Evolutionary conservation across 495 filamentous ascomycete species (phyloP), one percentile per base, ranked within the genome.

Genomic region (Ascobolus immersus): DNA sequence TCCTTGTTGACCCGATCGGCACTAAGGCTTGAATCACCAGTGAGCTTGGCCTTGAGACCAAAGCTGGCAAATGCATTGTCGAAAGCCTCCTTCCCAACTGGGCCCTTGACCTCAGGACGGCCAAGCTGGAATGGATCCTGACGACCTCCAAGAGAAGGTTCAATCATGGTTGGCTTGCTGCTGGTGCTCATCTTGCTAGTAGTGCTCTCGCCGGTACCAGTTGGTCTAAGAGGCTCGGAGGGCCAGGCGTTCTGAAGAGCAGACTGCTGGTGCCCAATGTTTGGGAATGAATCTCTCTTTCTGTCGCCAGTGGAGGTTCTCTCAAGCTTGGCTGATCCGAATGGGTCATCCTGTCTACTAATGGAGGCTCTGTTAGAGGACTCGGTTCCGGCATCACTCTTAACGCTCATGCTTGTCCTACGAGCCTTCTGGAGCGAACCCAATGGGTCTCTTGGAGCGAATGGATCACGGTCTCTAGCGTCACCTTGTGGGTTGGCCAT

Each of bases 51-150:
- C 24, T 59, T 54, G 15, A 47, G 50, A 5, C 58, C 58, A 44
- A 74, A 71, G 35, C 61, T 64, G 18, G 61, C 65, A 51, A 77
- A 77, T 4, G 76, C 73, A 31, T 65, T 64, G 49, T 81, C 75
- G 35, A 80, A 79, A 40, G 77, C 75, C 25, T 74, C 67, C 43
- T 81, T 81, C 22, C 60, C 55, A 12, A 60, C 61, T 13, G 55
- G 44, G 44, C 62, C 63, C 53, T 66, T 52, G 50, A 65, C 49
- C 51, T 64, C 54, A 44, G 67, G 52, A 51, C 55, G 45, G 40
- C 58, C 48, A 23, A 43, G 14, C 22, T 42, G 61, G 55, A 64
- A 80, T 44, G 52, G 69, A 51, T 69, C 65, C 21, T 41, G 34
- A 25, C 37, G 43, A 24, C 5, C 19, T 35, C 23, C 21, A 38